Evolutionary conservation across 2,329 filamentous ascomycete species (phyloP).

Genomic region (Sphaerulina populicola): DNA sequence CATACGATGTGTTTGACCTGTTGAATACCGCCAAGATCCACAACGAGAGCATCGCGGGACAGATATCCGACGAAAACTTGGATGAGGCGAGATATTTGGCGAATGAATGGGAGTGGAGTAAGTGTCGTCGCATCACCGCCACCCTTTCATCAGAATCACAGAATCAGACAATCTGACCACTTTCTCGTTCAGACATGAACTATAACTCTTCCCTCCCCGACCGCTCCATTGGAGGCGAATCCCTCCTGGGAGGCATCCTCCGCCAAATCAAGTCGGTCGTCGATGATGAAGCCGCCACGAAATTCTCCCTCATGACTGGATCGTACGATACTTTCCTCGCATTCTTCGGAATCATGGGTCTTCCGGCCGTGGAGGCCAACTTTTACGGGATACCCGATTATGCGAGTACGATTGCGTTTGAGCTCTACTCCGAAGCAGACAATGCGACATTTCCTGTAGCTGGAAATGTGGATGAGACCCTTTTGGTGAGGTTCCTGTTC

Average conservation of each 20-base stretch:
- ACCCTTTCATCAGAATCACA: background rate
- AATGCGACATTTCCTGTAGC: background rate
- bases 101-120: constrained; percentile 8
- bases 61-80: background rate
- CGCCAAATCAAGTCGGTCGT: constrained; percentile 1
- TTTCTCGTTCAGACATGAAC: background rate
- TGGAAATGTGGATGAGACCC: constrained; percentile 30
- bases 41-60: constrained; percentile 1
- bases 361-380: background rate
- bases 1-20: constrained; percentile 11
- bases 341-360: constrained; percentile 7
- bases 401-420: constrained; percentile 4
- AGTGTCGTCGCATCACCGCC: background rate
- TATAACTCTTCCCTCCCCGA: background rate
- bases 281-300: background rate
- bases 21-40: constrained; percentile 9
- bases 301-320: constrained; percentile 9
- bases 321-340: constrained; percentile 8
- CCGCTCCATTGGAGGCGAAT: constrained; percentile 2
- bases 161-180: background rate
- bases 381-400: constrained; percentile 4
- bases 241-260: constrained; percentile 9
- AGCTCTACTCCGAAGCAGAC: constrained; percentile 4
- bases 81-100: constrained; percentile 1
- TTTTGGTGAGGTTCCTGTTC: constrained; percentile 49